Conservation (phyloP, 805 yeast species). For the Starmerella etchellsii region DNA sequence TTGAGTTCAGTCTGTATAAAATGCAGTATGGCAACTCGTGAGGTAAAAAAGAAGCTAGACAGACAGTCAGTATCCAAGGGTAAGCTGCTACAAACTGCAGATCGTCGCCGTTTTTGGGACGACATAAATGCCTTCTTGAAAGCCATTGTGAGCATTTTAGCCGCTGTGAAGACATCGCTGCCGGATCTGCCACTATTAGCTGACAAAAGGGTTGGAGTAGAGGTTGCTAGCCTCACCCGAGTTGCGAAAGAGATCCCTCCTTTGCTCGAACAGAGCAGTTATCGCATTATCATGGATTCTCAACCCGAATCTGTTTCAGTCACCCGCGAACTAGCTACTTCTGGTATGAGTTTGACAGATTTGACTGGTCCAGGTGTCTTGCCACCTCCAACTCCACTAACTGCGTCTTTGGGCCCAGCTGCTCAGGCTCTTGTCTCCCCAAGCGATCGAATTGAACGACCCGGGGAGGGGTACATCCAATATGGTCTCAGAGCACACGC, state of each 20-base stretch:
- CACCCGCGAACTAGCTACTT: background rate
- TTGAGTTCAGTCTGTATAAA: conserved; percentile 62
- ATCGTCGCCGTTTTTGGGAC: conserved; percentile 66
- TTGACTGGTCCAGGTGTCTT: conserved; percentile 3
- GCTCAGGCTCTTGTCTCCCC: conserved; percentile 28
- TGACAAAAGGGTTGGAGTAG: conserved; percentile 54
- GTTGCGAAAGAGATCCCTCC: conserved; percentile 87
- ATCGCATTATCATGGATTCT: conserved; percentile 23
- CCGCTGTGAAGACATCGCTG: conserved; percentile 71
- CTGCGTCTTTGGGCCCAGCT: conserved; percentile 31
- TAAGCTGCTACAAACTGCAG: conserved; percentile 28
- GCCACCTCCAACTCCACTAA: conserved; percentile 30
- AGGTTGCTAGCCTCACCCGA: conserved; percentile 64
- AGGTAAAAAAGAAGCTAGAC: conserved; percentile 43
- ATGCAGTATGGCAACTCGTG: conserved; percentile 70
- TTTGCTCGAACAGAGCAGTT: conserved; percentile 57
- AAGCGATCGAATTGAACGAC: conserved; percentile 10
- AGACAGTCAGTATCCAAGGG: conserved; percentile 29
- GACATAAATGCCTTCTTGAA: conserved; percentile 71
- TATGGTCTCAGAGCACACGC: conserved; percentile 1
- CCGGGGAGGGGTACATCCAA: conserved; percentile 11
- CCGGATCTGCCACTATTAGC: conserved; percentile 66
- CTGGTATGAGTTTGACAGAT: background rate
- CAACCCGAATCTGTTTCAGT: background rate
- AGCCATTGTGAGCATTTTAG: conserved; percentile 70